Conservation (phyloP, 2,329 filamentous ascomycete species). For the Scedosporium boydii region DNA sequence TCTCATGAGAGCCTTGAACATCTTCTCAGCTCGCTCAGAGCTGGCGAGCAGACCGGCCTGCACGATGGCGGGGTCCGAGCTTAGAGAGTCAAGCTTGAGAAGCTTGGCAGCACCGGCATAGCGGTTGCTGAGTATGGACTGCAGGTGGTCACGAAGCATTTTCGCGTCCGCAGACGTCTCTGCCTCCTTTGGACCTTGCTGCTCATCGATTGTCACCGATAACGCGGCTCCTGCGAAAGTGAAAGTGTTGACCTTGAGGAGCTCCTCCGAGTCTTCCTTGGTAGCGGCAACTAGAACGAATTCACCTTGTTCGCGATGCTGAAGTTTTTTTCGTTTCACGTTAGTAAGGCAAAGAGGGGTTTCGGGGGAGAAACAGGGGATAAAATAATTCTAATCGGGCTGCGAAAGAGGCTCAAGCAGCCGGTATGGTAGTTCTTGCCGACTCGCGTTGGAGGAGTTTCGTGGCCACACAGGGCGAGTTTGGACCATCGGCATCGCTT, state of each 20-base stretch:
- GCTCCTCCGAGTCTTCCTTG: constrained; percentile 52
- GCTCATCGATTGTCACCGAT: constrained; percentile 20
- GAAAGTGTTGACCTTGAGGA: constrained; percentile 60
- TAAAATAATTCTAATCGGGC: neutral
- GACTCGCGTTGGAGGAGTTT: constrained; percentile 19
- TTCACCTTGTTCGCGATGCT: constrained; percentile 52
- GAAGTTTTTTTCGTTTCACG: constrained; percentile 47
- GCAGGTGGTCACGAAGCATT: constrained; percentile 60
- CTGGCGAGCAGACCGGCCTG: constrained; percentile 67
- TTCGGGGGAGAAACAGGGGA: neutral
- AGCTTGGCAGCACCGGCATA: constrained; percentile 66
- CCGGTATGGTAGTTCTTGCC: constrained; percentile 27
- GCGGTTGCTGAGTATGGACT: constrained; percentile 60
- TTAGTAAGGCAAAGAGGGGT: constrained; percentile 49
- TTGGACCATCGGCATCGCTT: constrained; percentile 7
- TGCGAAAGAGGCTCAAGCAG: constrained; percentile 20
- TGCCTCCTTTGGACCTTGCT: constrained; percentile 35
- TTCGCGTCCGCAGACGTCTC: constrained; percentile 40
- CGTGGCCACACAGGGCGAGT: constrained; percentile 2
- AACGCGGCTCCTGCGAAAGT: constrained; percentile 57
- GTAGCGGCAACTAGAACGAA: constrained; percentile 58
- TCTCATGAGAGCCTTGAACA: constrained; percentile 86
- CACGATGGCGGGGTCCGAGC: constrained; percentile 60
- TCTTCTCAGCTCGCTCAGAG: constrained; percentile 66
- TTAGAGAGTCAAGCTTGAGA: constrained; percentile 72